Percentiles rank a stretch among this genome's conserved stretches.
phyloP scores from a whole-genome alignment of 2,329 filamentous ascomycete genomes.

The Ophiobolus disseminans region DNA sequence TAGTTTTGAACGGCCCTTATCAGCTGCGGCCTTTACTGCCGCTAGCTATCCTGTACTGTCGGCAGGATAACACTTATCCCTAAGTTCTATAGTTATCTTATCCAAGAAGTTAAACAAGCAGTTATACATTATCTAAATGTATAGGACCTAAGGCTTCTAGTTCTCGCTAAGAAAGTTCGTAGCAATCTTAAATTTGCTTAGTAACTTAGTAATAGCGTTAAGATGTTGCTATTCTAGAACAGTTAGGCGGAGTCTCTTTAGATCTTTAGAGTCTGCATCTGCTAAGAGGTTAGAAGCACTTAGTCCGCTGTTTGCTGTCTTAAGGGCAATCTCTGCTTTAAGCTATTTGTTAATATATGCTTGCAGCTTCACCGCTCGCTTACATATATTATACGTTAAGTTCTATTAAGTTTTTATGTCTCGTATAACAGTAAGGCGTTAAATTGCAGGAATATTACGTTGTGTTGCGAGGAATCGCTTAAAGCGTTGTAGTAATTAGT shows the following conservation, averaged over 20 bases:
- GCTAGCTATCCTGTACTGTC: slow-evolving; percentile 4
- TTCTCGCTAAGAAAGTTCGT: slow-evolving; percentile 7
- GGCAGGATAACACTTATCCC: neutral
- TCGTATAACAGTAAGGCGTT: slow-evolving; percentile 3
- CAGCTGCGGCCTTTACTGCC: slow-evolving; percentile 3
- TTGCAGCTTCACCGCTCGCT: slow-evolving; percentile 6
- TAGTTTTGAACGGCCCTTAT: slow-evolving; percentile 3
- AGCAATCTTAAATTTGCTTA: slow-evolving; percentile 5
- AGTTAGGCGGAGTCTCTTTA: slow-evolving; percentile 6
- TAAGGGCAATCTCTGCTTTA: slow-evolving; percentile 8
- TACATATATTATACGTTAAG: slow-evolving; percentile 13
- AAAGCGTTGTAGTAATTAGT: slow-evolving; percentile 1
- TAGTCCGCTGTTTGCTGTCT: neutral
- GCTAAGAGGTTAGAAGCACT: neutral
- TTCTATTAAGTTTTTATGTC: slow-evolving; percentile 13
- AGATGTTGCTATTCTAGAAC: slow-evolving; percentile 5
- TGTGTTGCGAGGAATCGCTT: slow-evolving; percentile 5
- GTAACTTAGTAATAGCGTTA: slow-evolving; percentile 5
- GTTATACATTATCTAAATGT: slow-evolving; percentile 11
- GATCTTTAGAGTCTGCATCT: neutral
- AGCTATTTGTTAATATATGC: slow-evolving; percentile 17
- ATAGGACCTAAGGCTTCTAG: slow-evolving; percentile 4
- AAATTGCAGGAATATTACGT: neutral
- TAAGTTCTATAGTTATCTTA: slow-evolving; percentile 1
- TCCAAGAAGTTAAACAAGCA: slow-evolving; percentile 6